Conservation (phyloP, 805 yeast species). For the Priceomyces fermenticarens region DNA sequence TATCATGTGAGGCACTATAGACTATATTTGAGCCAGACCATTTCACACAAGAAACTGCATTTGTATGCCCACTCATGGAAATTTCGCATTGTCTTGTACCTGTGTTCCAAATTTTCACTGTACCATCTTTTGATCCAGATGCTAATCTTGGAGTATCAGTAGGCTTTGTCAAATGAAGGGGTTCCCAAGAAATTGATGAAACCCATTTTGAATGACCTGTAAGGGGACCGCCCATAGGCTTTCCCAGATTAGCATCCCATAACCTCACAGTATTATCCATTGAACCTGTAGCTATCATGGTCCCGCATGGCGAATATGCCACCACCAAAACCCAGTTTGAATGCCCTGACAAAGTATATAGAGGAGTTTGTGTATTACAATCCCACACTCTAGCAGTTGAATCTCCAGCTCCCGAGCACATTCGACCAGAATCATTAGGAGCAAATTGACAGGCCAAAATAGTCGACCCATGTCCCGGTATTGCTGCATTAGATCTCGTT, state of each 20-base stretch:
- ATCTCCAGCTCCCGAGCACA: slow-evolving; percentile 97
- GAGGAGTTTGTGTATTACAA: slow-evolving; percentile 90
- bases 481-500: slow-evolving; percentile 87
- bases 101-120: slow-evolving; percentile 87
- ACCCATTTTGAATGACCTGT: slow-evolving; percentile 88
- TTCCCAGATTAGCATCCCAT: slow-evolving; percentile 81
- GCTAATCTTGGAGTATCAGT: slow-evolving; percentile 72
- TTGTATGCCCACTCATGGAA: slow-evolving; percentile 83
- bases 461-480: slow-evolving; percentile 94
- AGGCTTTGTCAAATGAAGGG: slow-evolving; percentile 70
- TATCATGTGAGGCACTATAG: slow-evolving; percentile 92
- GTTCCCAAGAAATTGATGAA: slow-evolving; percentile 91
- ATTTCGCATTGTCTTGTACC: slow-evolving; percentile 59
- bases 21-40: slow-evolving; percentile 91
- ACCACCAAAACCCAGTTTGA: slow-evolving; percentile 92
- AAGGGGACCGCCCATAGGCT: slow-evolving; percentile 68
- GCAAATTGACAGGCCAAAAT: slow-evolving; percentile 91
- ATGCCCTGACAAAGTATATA: slow-evolving; percentile 78
- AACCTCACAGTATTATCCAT: slow-evolving; percentile 88
- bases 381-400: slow-evolving; percentile 96
- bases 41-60: slow-evolving; percentile 90
- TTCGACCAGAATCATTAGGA: slow-evolving; percentile 76
- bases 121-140: slow-evolving; percentile 89
- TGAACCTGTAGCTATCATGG: slow-evolving; percentile 88
- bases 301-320: slow-evolving; percentile 89